phyloP scores from a whole-genome alignment of 2,329 filamentous ascomycete species.

The Metarhizium robertsii region DNA sequence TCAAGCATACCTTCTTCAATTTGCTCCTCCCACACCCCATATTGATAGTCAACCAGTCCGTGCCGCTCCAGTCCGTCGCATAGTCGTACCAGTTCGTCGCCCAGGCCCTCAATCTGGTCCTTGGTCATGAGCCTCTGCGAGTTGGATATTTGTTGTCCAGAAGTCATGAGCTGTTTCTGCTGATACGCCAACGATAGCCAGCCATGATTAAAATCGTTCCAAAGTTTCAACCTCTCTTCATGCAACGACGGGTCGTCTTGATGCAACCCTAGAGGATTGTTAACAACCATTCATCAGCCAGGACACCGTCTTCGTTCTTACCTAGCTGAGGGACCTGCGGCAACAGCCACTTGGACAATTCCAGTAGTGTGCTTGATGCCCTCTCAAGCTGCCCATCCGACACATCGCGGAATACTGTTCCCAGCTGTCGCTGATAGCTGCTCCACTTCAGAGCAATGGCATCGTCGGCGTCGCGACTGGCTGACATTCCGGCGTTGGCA shows the following conservation, averaged over 20 bases:
- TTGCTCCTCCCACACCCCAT: constrained; percentile 91
- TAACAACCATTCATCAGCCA: constrained; percentile 5
- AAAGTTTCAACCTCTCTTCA: constrained; percentile 69
- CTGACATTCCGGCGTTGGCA: constrained; percentile 32
- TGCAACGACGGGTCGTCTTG: constrained; percentile 73
- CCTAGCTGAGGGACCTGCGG: constrained; percentile 46
- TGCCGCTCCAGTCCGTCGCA: constrained; percentile 83
- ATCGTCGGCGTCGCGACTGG: constrained; percentile 44
- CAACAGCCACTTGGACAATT: constrained; percentile 46
- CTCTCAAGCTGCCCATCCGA: constrained; percentile 39
- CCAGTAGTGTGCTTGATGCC: constrained; percentile 42
- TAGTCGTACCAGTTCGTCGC: constrained; percentile 68
- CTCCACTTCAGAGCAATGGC: constrained; percentile 61
- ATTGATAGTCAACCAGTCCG: constrained; percentile 95
- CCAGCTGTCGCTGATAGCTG: constrained; percentile 52
- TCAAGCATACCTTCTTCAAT: constrained; percentile 67
- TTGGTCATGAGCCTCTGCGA: constrained; percentile 56
- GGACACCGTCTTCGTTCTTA: constrained; percentile 23
- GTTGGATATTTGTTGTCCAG: constrained; percentile 46
- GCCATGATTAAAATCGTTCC: constrained; percentile 89
- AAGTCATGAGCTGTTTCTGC: constrained; percentile 67
- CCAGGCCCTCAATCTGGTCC: constrained; percentile 67
- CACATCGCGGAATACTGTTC: constrained; percentile 62
- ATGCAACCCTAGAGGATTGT: constrained; percentile 49
- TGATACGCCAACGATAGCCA: constrained; percentile 79